Base-by-base conservation (phyloP, 257 asterid species). In the Primulina eburnea region DNA sequence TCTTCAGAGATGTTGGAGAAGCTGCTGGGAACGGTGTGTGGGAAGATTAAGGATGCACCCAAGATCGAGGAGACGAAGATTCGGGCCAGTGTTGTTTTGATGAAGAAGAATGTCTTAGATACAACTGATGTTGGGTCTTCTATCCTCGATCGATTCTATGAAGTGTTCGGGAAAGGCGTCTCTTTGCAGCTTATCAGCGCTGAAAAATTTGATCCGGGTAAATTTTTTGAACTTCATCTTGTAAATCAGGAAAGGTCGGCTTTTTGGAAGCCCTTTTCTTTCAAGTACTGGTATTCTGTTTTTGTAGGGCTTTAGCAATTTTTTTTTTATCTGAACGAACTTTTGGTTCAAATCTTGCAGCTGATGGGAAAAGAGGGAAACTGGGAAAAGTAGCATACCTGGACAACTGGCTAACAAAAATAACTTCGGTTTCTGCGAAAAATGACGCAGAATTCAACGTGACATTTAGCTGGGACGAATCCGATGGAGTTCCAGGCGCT, bases 401-500 rank as follows among this genome's bases (percentile, higher is more conserved):
- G 83, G 89, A 83, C 80, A 73, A 86, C 4, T 90, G 96, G 96
- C 58, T 84, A 0, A n/a, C 89, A 0, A 90, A 74, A 53, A 55
- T 87, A 32, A 80, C 95, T 6, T 87, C 97, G 29, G 73, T 85
- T 4, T 63, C 75, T 35, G 95, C 95, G 0, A 88, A 75, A 57
- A 84, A 83, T n/a, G 82, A 87, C 9, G 84, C 83, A 17, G 64
- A 76, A 5, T 92, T 80, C 62, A 67, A 72, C 69, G 38, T 90
- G 37, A 24, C 74, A 8, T 85, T 90, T 24, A 81, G 81, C 6
- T 90, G 98, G 98, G 89, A 90, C 56, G 92, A 87, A 56, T 80
- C 88, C 20, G 26, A 82, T 55, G 96, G 92, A 47, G 43, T 77
- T 60, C 97, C 98, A 0, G 98, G 92, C n/a, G 97, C 97, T 73